phyloP scores from a whole-genome alignment of 192 early-diverging fungal species.

The Nowakowskiella sp. region DNA sequence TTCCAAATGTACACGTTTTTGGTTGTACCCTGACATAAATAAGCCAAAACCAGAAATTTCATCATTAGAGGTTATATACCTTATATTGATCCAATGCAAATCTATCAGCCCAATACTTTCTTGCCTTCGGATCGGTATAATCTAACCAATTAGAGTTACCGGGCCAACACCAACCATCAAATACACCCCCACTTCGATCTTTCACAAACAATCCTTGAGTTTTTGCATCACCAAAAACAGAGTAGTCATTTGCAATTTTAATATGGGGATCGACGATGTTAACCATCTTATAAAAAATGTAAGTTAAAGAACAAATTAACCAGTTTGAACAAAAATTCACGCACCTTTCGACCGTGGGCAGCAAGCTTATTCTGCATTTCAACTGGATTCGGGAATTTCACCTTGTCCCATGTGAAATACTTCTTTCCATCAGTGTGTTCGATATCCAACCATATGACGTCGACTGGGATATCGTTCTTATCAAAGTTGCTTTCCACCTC shows the following conservation, averaged over 20 bases:
- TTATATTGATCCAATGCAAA: constrained; percentile 76
- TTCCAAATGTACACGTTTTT: constrained; percentile 86
- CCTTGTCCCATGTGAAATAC: constrained; percentile 94
- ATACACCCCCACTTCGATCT: constrained; percentile 60
- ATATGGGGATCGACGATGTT: constrained; percentile 97
- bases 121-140: constrained; percentile 70
- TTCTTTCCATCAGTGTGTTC: constrained; percentile 98
- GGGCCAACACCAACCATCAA: constrained; percentile 99
- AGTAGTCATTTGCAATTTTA: constrained; percentile 72
- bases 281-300: constrained; percentile 59
- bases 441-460: constrained; percentile 99
- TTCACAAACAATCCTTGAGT: constrained; percentile 72
- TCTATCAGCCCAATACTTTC: constrained; percentile 69
- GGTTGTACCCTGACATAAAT: constrained; percentile 54
- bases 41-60: neutral
- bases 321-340: neutral
- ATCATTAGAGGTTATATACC: neutral
- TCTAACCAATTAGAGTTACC: constrained; percentile 89
- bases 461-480: constrained; percentile 84
- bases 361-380: constrained; percentile 75
- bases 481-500: constrained; percentile 85
- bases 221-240: constrained; percentile 68
- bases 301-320: neutral
- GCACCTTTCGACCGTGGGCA: constrained; percentile 67
- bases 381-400: constrained; percentile 81